Conservation (phyloP, 2,329 filamentous ascomycete species). For the Zarea fungicola region DNA sequence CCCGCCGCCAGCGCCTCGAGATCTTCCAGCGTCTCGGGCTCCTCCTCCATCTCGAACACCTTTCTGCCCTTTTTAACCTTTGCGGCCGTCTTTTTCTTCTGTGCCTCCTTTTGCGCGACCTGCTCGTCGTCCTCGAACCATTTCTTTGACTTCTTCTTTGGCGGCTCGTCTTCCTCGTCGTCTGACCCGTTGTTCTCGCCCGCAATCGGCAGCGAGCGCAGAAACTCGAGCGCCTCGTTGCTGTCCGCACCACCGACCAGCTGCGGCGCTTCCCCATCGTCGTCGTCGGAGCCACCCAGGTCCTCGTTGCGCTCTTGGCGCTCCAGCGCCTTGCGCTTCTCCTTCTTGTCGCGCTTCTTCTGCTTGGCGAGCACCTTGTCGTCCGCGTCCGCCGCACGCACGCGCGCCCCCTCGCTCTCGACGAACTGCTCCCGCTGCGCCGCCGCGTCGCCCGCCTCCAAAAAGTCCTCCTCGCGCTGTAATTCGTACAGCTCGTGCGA, state of each 20-base stretch:
- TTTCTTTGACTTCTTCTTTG: slow-evolving; percentile 62
- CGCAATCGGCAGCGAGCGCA: slow-evolving; percentile 52
- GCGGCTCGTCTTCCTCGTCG: slow-evolving; percentile 41
- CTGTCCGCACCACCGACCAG: slow-evolving; percentile 37
- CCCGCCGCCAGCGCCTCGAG: slow-evolving; percentile 72
- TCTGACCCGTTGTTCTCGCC: slow-evolving; percentile 29
- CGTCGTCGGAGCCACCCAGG: slow-evolving; percentile 45
- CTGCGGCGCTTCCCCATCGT: slow-evolving; percentile 25
- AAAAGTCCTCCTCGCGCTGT: slow-evolving; percentile 78
- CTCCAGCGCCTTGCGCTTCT: slow-evolving; percentile 64
- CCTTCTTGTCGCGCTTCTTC: slow-evolving; percentile 70
- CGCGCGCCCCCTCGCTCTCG: slow-evolving; percentile 65
- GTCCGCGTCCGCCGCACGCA: slow-evolving; percentile 68
- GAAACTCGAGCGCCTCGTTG: slow-evolving; percentile 51
- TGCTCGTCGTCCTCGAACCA: slow-evolving; percentile 75
- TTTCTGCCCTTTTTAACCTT: slow-evolving; percentile 44
- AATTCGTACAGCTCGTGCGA: slow-evolving; percentile 84
- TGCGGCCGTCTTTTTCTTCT: slow-evolving; percentile 33
- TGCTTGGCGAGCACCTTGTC: slow-evolving; percentile 79
- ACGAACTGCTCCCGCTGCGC: slow-evolving; percentile 74
- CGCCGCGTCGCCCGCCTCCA: slow-evolving; percentile 66
- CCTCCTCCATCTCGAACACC: slow-evolving; percentile 57
- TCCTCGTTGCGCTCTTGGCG: slow-evolving; percentile 39
- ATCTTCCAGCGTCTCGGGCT: slow-evolving; percentile 75
- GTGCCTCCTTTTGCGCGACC: slow-evolving; percentile 59